phyloP scores from a whole-genome alignment of 139 green algal genomes.

The Picochlorum sp. region DNA sequence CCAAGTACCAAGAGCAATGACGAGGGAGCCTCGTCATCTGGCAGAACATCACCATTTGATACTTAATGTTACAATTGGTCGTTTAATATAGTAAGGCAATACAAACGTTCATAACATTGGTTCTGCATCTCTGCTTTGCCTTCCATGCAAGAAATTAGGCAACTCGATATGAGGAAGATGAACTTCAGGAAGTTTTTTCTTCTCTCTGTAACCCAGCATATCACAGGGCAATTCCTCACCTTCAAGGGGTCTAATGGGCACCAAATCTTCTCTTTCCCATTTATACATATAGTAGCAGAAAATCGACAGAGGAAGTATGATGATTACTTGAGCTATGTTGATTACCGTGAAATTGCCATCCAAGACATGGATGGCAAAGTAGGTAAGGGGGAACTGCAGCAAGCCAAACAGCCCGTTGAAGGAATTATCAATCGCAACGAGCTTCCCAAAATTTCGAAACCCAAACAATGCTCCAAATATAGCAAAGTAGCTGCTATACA shows the following conservation, averaged over 20 bases:
- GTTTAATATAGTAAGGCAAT: background rate
- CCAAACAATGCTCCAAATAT: conserved; percentile 56
- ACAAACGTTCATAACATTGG: background rate
- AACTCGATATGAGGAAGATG: conserved; percentile 12
- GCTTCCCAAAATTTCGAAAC: conserved; percentile 45
- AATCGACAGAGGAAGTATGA: conserved; percentile 25
- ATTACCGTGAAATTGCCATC: conserved; percentile 43
- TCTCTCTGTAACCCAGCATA: conserved; percentile 9
- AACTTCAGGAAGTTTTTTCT: conserved; percentile 7
- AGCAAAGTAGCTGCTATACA: conserved; percentile 54
- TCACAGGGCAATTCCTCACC: conserved; percentile 26
- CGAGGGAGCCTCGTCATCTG: too few species aligned
- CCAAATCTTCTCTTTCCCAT: conserved; percentile 41
- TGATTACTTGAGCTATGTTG: conserved; percentile 34
- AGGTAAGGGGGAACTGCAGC: conserved; percentile 37
- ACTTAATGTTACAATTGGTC: background rate
- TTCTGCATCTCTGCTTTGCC: background rate
- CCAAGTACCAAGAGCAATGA: too few species aligned
- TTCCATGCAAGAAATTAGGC: conserved; percentile 1
- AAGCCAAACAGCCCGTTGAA: conserved; percentile 47
- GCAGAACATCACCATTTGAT: too few species aligned
- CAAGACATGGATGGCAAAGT: conserved; percentile 30
- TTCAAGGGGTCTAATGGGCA: conserved; percentile 41
- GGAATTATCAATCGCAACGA: conserved; percentile 55
- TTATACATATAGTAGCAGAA: conserved; percentile 29